These are phyloP conservation scores for Effrenium voratum DNA, from an alignment of 73 alveolate genomes.

Conservation along the genomic window DNA sequence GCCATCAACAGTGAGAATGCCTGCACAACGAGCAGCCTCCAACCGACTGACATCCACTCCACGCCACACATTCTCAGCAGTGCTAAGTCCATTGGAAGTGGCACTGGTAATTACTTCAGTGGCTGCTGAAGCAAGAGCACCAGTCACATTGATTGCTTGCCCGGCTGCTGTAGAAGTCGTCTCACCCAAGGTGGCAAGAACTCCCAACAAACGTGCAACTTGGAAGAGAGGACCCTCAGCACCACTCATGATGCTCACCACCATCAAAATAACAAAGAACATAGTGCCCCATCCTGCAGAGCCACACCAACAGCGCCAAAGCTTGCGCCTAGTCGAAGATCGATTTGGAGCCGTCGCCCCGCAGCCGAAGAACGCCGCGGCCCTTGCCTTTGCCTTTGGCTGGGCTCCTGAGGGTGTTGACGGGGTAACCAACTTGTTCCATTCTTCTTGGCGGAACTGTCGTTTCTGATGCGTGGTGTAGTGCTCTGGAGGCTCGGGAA, in stretches of 20 bases:
- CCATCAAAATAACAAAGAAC: neutral
- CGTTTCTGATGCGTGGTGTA: neutral
- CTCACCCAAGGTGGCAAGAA: neutral
- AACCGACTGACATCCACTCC: neutral
- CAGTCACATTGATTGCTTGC: neutral
- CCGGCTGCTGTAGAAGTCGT: neutral
- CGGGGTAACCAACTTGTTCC: neutral
- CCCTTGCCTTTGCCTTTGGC: no score
- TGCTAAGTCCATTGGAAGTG: neutral
- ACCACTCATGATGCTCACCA: neutral
- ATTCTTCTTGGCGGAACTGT: neutral
- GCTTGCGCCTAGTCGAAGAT: neutral
- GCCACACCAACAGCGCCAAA: neutral
- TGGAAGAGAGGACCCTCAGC: neutral
- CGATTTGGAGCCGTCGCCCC: neutral
- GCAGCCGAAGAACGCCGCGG: neutral
- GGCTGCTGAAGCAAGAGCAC: neutral
- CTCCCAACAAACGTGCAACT: neutral
- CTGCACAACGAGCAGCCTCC: neutral
- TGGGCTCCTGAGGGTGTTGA: neutral
- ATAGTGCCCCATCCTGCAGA: neutral
- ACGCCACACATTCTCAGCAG: conserved; percentile 13
- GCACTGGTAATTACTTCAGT: neutral
- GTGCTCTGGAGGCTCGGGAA: conserved; percentile 3
- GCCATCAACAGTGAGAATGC: neutral